These are phyloP conservation scores for Neotropicomus parvogracilis DNA, from an alignment of 1,284 basidiomycete genomes.

Conservation along the genomic window DNA sequence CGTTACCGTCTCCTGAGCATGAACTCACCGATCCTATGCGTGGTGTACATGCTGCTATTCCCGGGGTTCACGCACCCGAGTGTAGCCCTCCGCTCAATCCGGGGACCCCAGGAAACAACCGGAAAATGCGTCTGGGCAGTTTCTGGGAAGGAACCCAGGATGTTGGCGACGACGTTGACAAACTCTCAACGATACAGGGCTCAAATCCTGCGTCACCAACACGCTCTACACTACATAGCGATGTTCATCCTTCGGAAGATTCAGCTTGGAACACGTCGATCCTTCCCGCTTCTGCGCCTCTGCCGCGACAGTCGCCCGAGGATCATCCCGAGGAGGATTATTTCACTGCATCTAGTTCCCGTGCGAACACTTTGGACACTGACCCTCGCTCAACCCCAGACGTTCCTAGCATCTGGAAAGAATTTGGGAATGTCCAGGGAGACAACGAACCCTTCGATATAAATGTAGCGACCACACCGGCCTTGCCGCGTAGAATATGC, in stretches of 20 bases:
- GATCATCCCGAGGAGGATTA: slow-evolving; percentile 32
- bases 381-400: slow-evolving; percentile 14
- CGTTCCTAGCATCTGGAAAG: slow-evolving; percentile 26
- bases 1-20: slow-evolving; percentile 82
- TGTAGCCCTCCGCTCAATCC: slow-evolving; percentile 29
- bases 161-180: slow-evolving; percentile 37
- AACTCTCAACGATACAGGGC: slow-evolving; percentile 26
- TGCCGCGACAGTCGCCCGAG: slow-evolving; percentile 25
- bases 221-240: slow-evolving; percentile 8
- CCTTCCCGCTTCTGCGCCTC: slow-evolving; percentile 19
- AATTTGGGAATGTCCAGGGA: slow-evolving; percentile 24
- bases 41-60: slow-evolving; percentile 61
- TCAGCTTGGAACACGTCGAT: slow-evolving; percentile 9
- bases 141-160: slow-evolving; percentile 70
- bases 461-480: slow-evolving; percentile 35
- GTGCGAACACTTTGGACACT: slow-evolving; percentile 24
- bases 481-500: slow-evolving; percentile 47
- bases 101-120: slow-evolving; percentile 46
- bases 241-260: slow-evolving; percentile 10
- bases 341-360: slow-evolving; percentile 29
- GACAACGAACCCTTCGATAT: slow-evolving; percentile 29
- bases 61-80: slow-evolving; percentile 53
- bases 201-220: slow-evolving; percentile 28
- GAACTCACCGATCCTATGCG: slow-evolving; percentile 85
- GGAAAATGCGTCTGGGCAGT: slow-evolving; percentile 56